These are phyloP conservation scores for Monosporascus ibericus DNA, from an alignment of 2,329 filamentous ascomycete species.

Conservation along the genomic window DNA sequence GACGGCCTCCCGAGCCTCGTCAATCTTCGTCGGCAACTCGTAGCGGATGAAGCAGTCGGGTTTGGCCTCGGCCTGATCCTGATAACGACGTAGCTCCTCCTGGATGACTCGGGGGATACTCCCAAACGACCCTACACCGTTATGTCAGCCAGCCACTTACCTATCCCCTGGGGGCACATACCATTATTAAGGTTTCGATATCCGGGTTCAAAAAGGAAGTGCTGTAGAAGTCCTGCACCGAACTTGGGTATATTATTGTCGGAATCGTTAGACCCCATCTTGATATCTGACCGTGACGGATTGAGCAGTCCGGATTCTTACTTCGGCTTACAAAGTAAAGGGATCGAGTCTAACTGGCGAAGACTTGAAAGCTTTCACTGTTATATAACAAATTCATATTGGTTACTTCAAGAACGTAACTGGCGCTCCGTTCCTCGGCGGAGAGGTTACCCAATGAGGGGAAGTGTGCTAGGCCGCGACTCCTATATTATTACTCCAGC, in stretches of 20 bases:
- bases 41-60: slow-evolving; percentile 76
- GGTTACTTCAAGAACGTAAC: background rate
- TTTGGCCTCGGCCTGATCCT: slow-evolving; percentile 58
- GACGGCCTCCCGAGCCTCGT: slow-evolving; percentile 57
- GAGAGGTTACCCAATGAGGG: background rate
- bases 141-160: background rate
- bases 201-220: slow-evolving; percentile 64
- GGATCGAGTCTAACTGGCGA: background rate
- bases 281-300: background rate
- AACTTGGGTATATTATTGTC: slow-evolving; percentile 25
- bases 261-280: background rate
- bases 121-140: slow-evolving; percentile 65
- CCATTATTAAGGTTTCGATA: slow-evolving; percentile 76
- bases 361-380: background rate
- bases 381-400: background rate
- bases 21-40: slow-evolving; percentile 55
- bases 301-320: background rate
- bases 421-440: background rate
- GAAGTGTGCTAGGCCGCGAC: background rate
- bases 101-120: slow-evolving; percentile 61
- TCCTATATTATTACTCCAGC: too few relatives aligned
- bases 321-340: background rate
- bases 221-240: slow-evolving; percentile 49
- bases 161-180: slow-evolving; percentile 27
- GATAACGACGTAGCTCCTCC: slow-evolving; percentile 54